phyloP scores from a whole-genome alignment of 345 rosid genomes.

The Salix viminalis region DNA sequence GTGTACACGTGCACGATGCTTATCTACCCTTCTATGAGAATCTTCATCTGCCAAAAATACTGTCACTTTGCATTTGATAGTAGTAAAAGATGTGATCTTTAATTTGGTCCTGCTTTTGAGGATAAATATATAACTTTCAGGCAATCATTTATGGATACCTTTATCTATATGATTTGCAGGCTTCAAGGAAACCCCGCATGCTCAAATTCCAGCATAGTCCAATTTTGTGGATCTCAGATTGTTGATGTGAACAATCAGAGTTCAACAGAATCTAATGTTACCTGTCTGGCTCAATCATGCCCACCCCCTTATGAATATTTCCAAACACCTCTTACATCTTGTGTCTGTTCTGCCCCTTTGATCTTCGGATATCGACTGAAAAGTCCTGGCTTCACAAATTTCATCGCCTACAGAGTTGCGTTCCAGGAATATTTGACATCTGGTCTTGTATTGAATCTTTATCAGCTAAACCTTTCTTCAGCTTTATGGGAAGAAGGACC shows the following conservation, averaged over 20 bases:
- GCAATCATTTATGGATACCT: background rate
- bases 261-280: conserved; percentile 21
- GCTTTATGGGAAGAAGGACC: conserved; percentile 70
- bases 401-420: conserved; percentile 36
- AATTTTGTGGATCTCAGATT: conserved; percentile 44
- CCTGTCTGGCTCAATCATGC: conserved; percentile 50
- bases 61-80: background rate
- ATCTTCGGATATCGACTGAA: conserved; percentile 75
- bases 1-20: conserved; percentile 4
- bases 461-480: conserved; percentile 52
- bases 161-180: conserved; percentile 50
- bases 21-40: conserved; percentile 1
- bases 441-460: conserved; percentile 46
- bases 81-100: background rate
- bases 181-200: conserved; percentile 85
- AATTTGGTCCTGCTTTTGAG: no score
- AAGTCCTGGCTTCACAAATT: conserved; percentile 83
- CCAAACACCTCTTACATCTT: conserved; percentile 33
- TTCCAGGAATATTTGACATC: conserved; percentile 52
- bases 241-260: conserved; percentile 16
- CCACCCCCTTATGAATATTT: conserved; percentile 64
- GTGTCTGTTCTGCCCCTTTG: conserved; percentile 84
- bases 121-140: background rate
- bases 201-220: conserved; percentile 27
- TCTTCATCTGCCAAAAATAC: background rate